Conservation (phyloP, 108 stramenopile genomes). For the Skeletonema marinoi region DNA sequence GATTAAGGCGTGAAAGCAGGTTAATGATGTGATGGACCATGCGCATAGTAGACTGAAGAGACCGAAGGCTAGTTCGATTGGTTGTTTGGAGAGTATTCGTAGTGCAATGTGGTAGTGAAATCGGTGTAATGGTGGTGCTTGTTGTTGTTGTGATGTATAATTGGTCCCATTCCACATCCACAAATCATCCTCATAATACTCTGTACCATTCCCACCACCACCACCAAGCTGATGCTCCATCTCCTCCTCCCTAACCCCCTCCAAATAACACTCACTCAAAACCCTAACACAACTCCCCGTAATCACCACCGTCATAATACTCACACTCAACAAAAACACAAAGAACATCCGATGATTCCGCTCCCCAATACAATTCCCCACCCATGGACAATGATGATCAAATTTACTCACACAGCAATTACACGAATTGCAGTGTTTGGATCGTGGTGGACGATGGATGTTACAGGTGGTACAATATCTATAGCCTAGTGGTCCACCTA, state of each 20-base stretch:
- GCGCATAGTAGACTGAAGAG: conserved; percentile 72
- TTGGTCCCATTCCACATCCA: conserved; percentile 2
- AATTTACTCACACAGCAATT: conserved; percentile 92
- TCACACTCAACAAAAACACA: conserved; percentile 67
- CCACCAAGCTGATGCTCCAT: not conserved
- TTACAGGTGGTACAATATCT: conserved; percentile 89
- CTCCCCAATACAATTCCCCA: conserved; percentile 94
- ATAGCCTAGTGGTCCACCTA: conserved; percentile 82
- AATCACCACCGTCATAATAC: conserved; percentile 56
- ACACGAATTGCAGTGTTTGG: conserved; percentile 95
- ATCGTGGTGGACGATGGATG: conserved; percentile 86
- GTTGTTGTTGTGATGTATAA: not conserved
- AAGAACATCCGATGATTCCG: conserved; percentile 91
- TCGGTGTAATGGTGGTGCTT: conserved; percentile 3
- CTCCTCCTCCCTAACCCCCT: conserved; percentile 21
- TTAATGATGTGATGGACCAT: conserved; percentile 73
- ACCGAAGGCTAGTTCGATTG: conserved; percentile 65
- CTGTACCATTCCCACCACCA: not conserved
- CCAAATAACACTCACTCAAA: conserved; percentile 46
- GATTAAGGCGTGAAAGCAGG: conserved; percentile 78
- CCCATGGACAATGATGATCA: conserved; percentile 94
- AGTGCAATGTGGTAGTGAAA: conserved; percentile 30
- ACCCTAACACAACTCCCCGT: conserved; percentile 53
- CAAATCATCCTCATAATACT: not conserved
- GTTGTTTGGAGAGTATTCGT: conserved; percentile 50